Base-by-base conservation (phyloP, 2,329 filamentous ascomycete genomes). In the Alternaria ventricosa region DNA sequence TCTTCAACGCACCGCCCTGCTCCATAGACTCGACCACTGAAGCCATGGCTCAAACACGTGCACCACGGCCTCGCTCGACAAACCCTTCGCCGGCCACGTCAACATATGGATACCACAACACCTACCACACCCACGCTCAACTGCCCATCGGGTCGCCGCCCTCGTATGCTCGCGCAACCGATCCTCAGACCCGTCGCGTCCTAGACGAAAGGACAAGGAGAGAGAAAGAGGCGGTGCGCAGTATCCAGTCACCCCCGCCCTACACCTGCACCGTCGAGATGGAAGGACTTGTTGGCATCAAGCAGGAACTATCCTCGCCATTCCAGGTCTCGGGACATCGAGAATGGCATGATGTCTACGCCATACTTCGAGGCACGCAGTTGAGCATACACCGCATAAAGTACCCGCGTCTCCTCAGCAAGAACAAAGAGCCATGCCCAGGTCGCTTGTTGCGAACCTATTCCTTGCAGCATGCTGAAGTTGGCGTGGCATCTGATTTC, bases 401-500 rank as follows among this genome's bases (percentile, higher is more conserved):
- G 79, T 86, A 85, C 69, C 84, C 87, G 1, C 41, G 67, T 46
- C 59, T 80, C 27, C 73, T 79, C 65, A 76, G 74, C 71, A 86
- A 84, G 67, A 81, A 80, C 84, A 18, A 85, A 85, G 72, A 83
- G 81, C 70, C 87, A 82, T 27, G 83, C 80, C 44, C 90, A 79
- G 87, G 87, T 20, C 83, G 83, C 59, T 79, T 93, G 41, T 82
- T 92, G 66, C 87, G 84, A 75, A 87, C 85, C n/a, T 94, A 92
- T 75, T 91, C 88, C 56, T 83, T 94, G 51, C 86, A 92, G 67
- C 89, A 93, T 75, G 91, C 91, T 22, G 91, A 94, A 78, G 87
- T 91, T 22, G 91, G 91, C 11, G 87, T 93, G 65, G 91, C 92
- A 10, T 86, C 88, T 15, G 91, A 94, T 78, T 90, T 92, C 75